These are phyloP conservation scores for Pezicula radicicola DNA, from an alignment of 2,329 filamentous ascomycete genomes.

Conservation along the genomic window DNA sequence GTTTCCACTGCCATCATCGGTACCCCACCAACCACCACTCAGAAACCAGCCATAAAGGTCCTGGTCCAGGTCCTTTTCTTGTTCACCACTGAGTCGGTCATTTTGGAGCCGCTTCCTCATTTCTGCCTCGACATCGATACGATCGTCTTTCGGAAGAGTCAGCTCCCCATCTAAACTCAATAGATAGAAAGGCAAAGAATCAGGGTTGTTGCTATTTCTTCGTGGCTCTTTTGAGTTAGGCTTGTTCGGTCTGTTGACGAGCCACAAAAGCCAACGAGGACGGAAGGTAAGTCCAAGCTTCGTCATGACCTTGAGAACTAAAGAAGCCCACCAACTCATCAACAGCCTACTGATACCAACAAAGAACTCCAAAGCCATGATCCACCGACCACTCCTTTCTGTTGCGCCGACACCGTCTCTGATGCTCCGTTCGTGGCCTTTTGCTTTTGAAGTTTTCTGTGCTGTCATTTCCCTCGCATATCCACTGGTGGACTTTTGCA, in stretches of 20 bases:
- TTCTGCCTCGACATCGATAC: slow-evolving; percentile 79
- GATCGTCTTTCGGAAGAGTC: slow-evolving; percentile 54
- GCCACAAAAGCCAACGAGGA: slow-evolving; percentile 59
- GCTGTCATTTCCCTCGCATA: slow-evolving; percentile 70
- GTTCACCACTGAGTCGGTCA: slow-evolving; percentile 37
- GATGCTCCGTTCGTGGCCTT: slow-evolving; percentile 39
- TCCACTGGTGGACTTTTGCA: slow-evolving; percentile 48
- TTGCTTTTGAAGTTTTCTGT: slow-evolving; percentile 43
- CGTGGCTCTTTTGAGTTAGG: slow-evolving; percentile 7
- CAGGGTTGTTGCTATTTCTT: slow-evolving; percentile 19
- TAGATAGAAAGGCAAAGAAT: slow-evolving; percentile 49
- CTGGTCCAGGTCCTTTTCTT: slow-evolving; percentile 67
- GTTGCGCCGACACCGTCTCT: slow-evolving; percentile 73
- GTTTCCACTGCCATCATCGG: slow-evolving; percentile 75
- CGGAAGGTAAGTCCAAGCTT: slow-evolving; percentile 57
- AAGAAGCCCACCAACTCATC: slow-evolving; percentile 36
- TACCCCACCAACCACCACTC: slow-evolving; percentile 79
- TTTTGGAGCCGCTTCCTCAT: slow-evolving; percentile 60
- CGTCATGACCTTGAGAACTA: slow-evolving; percentile 39
- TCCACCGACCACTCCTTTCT: slow-evolving; percentile 76
- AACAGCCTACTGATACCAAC: slow-evolving; percentile 69
- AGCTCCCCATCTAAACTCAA: slow-evolving; percentile 49
- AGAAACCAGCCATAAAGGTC: slow-evolving; percentile 85
- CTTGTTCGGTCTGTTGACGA: slow-evolving; percentile 24
- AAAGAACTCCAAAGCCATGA: slow-evolving; percentile 73